Base-by-base conservation (phyloP, 179 eudicot species). In the Gypsophila paniculata region DNA sequence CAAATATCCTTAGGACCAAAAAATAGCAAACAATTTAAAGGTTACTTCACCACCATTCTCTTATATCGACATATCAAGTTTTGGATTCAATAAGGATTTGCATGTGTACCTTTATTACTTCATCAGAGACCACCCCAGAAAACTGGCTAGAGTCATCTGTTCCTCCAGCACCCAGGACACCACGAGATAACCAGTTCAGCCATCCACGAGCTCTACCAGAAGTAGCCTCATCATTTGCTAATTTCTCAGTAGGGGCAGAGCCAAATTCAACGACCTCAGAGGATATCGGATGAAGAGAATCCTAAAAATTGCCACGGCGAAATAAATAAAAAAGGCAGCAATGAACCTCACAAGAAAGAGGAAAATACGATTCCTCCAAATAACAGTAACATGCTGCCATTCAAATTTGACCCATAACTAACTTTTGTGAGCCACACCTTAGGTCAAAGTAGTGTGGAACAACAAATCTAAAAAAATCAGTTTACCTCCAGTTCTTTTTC, bases 101-200 rank as follows among this genome's bases (percentile, higher is more conserved):
- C 39, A 29, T 49, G 68, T 17, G 54, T 84, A 94, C 99, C 91
- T 94, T 88, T 52, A 94, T 86, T 72, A 91, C 90, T 75, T 91
- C 99, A 82, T 91, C 99, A 55, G 99, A 91, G 73, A 94, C 89
- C n/a, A 90, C 94, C 70, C 99, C 99, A 76, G 97, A 94, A 83
- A 94, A 94, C 79, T 90, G 94, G 75, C 83, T 84, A 61, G 99
- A 89, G 82, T 91, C 99, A 79, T 89, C 95, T 51, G 97, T 91
- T 80, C 99, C 99, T 39, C 97, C 97, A 72, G 92, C 99, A 78
- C 99, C 99, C 71, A 94, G 96, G 84, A 94, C 88, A 69, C 99
- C 99, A 77, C 84, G 90, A 66, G 99, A 94, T 61, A 94, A 82
- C 99, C 99, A 94, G 71, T 91, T 89, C 79, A 94, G 73, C 99